Evolutionary conservation across 106 monocot genomes (phyloP), one percentile per base, ranked within the genome.

Genomic region (Dendrobium nobile): DNA sequence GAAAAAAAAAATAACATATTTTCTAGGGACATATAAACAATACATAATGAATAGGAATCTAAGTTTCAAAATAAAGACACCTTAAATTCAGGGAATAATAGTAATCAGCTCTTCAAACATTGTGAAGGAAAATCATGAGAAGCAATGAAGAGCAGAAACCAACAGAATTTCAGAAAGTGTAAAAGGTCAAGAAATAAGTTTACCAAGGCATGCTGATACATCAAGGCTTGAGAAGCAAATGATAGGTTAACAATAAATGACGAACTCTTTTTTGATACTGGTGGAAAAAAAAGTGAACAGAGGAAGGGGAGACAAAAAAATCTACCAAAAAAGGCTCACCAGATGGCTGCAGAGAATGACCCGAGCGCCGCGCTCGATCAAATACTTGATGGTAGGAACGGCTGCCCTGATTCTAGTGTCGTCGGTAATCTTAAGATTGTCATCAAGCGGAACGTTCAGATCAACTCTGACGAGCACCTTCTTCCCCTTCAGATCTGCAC

Each of bases 311-410:
- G 67, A 7, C 24, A 67, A 24, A 27, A 73, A 73, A 73, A 41
- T 17, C 41, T 41, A 7, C 9, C 40, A 72, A 72, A 13, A 76
- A 19, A 82, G 54, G 51, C 84, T 79, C 26, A 91, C 91, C 86
- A 91, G 70, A 80, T 91, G 91, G 68, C 87, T 88, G 77, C 74
- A 88, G 74, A 91, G 91, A 47, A 91, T 87, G 67, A 91, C 81
- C 68, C 75, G 80, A 28, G 91, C 87, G 2, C 88, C 85, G 40
- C 85, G 80, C 19, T 83, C 79, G 18, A 85, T 81, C 43, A 88
- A 78, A 58, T 91, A 83, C 85, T 91, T 91, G 85, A 91, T 88
- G 42, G 88, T 91, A 54, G 91, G 91, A 10, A 88, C 87, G 41
- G 88, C 88, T 1, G 91, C 91, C 70, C 91, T 82, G 78, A 91